Evolutionary conservation across 805 yeast genomes (phyloP), one percentile per base, ranked within the genome.

Genomic region (Ogataea trehaloabstinens): DNA sequence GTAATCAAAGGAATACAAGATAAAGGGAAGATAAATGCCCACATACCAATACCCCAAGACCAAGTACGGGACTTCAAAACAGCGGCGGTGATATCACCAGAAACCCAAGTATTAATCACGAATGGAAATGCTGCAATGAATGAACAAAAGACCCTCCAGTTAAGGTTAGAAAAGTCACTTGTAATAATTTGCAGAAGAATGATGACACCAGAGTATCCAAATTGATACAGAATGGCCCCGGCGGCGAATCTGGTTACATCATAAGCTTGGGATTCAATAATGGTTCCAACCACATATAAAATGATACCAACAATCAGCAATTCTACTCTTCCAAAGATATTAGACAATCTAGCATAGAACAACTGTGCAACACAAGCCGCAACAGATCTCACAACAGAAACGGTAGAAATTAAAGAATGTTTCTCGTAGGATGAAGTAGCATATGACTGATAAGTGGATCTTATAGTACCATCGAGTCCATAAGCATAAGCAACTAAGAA

Each of bases 11-110:
- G 91, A n/a, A 84, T 37, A 48, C 81, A 66, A 4, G 78, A 55
- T 27, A 81, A 63, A 24, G 90, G 90, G 70, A 79, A 75, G 46
- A 84, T 81, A 50, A 81, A 79, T 2, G 89, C 88, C 85, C 85
- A 84, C 75, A 84, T 82, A 28, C 82, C 89, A 49, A 82, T 76
- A 52, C 82, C 82, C 90, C 90, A 84, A 10, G 78, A 69, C 82
- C 87, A 81, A 24, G 69, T 49, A 10, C 60, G 60, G 10, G 63
- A 63, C 2, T 15, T 18, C 16, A 48, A n/a, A 24, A 63, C 63
- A 40, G 70, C 59, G 24, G 61, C 61, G 12, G 73, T 61, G 34
- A 85, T 67, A 50, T 79, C 66, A 54, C 88, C 91, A 20, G 80
- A 63, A 40, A 83, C 71, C 93, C 93, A 85, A 12, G 91, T 80